These are phyloP conservation scores for Neoboletus brunneissimus DNA, from an alignment of 768 basidiomycete genomes.

Conservation along the genomic window DNA sequence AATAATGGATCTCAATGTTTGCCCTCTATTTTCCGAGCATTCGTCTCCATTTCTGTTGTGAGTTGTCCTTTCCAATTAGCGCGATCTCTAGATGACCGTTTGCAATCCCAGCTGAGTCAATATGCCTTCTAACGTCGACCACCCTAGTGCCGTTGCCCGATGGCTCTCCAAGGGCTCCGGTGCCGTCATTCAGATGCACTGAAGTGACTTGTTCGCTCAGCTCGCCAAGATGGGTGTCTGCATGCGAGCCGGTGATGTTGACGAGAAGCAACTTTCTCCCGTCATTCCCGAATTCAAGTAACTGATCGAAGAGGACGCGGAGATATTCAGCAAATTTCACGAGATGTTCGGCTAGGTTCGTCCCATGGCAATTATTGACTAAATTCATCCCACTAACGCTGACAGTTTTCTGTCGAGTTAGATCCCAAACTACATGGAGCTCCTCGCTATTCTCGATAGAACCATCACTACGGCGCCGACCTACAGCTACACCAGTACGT, in stretches of 20 bases:
- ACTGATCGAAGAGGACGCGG: conserved; percentile 22
- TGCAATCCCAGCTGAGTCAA: not conserved
- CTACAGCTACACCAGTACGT: conserved; percentile 28
- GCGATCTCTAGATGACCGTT: not conserved
- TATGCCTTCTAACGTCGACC: conserved; percentile 14
- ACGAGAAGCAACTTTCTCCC: conserved; percentile 9
- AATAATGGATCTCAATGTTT: not conserved
- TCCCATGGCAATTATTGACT: not conserved
- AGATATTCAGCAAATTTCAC: conserved; percentile 22
- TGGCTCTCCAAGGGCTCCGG: conserved; percentile 18
- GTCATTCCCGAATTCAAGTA: conserved; percentile 24
- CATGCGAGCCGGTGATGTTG: not conserved
- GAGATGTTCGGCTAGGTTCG: conserved; percentile 23
- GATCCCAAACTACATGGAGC: conserved; percentile 1
- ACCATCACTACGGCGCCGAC: conserved; percentile 17
- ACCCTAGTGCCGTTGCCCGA: conserved; percentile 22
- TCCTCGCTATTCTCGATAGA: conserved; percentile 13
- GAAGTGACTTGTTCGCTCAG: conserved; percentile 27
- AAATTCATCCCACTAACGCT: not conserved
- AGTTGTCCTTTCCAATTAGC: not conserved
- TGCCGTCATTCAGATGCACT: not conserved
- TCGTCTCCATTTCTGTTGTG: not conserved
- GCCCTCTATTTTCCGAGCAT: not conserved
- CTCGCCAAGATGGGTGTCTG: conserved; percentile 19
- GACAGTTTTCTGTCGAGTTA: not conserved